Evolutionary conservation across 495 filamentous ascomycete species (phyloP).

Genomic region (Neurospora sp.): DNA sequence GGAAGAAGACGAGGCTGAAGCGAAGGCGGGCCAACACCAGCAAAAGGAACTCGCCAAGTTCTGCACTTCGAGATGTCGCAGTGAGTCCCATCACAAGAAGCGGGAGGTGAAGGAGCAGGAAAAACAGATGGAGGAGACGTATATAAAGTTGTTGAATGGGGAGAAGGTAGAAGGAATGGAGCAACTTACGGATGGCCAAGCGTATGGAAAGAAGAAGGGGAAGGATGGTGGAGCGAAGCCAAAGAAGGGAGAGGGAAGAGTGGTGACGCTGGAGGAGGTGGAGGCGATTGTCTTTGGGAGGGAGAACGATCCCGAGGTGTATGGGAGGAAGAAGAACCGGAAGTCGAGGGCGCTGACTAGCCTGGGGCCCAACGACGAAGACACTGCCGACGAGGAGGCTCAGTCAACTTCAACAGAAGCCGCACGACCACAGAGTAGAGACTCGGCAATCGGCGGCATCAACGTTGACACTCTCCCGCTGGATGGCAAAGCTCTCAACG

Average conservation of each 20-base stretch:
- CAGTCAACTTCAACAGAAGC: background rate
- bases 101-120: background rate
- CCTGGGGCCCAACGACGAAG: background rate
- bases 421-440: background rate
- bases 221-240: constrained; percentile 7
- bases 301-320: constrained; percentile 16
- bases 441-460: background rate
- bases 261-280: constrained; percentile 15
- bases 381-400: background rate
- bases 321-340: constrained; percentile 24
- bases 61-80: constrained; percentile 2
- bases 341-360: constrained; percentile 13
- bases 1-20: background rate
- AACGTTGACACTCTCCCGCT: background rate
- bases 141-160: background rate
- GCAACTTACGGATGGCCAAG: background rate
- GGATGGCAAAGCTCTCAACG: background rate
- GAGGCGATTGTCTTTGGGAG: constrained; percentile 26
- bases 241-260: constrained; percentile 1
- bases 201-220: background rate
- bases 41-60: background rate
- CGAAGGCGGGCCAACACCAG: background rate
- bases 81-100: background rate
- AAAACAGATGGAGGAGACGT: background rate
- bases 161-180: background rate